phyloP scores from a whole-genome alignment of 106 monocot species.

The Acorus calamus region DNA sequence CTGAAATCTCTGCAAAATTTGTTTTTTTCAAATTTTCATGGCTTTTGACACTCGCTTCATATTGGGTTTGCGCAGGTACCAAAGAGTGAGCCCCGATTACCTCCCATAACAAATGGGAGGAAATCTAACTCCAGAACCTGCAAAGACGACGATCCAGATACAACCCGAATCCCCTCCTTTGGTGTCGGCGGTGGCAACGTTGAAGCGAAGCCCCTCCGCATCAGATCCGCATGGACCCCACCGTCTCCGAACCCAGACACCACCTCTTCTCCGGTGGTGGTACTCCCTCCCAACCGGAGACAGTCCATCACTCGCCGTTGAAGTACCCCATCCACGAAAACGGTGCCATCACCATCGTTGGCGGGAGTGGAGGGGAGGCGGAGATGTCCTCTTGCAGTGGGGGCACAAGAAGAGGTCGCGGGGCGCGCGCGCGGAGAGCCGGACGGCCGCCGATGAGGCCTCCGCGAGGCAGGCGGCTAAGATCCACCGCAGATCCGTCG shows the following conservation, averaged over 20 bases:
- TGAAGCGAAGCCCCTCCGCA: slow-evolving; percentile 3
- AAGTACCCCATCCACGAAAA: not conserved
- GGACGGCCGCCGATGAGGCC: slow-evolving; percentile 16
- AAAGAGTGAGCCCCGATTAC: slow-evolving; percentile 32
- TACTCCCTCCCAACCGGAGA: not conserved
- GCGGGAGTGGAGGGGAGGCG: slow-evolving; percentile 10
- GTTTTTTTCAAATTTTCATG: not conserved
- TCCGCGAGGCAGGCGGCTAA: slow-evolving; percentile 15
- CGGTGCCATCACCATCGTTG: not conserved
- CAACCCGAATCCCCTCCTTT: slow-evolving; percentile 4
- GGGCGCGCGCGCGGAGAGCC: slow-evolving; percentile 38
- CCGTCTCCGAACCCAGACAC: not conserved
- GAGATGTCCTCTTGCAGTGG: slow-evolving; percentile 52
- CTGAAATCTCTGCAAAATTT: too few relatives aligned
- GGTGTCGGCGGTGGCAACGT: slow-evolving; percentile 2
- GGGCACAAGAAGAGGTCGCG: slow-evolving; percentile 68
- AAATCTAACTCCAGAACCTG: slow-evolving; percentile 3
- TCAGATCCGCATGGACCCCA: not conserved
- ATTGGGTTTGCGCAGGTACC: slow-evolving; percentile 13
- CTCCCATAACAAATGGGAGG: slow-evolving; percentile 11
- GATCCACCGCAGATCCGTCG: slow-evolving; percentile 40
- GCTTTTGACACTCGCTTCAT: not conserved
- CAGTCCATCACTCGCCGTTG: too few relatives aligned
- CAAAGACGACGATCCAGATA: slow-evolving; percentile 10
- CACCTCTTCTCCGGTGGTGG: not conserved